These are phyloP conservation scores for Apiospora aurea DNA, from an alignment of 2,329 filamentous ascomycete species.

Conservation along the genomic window DNA sequence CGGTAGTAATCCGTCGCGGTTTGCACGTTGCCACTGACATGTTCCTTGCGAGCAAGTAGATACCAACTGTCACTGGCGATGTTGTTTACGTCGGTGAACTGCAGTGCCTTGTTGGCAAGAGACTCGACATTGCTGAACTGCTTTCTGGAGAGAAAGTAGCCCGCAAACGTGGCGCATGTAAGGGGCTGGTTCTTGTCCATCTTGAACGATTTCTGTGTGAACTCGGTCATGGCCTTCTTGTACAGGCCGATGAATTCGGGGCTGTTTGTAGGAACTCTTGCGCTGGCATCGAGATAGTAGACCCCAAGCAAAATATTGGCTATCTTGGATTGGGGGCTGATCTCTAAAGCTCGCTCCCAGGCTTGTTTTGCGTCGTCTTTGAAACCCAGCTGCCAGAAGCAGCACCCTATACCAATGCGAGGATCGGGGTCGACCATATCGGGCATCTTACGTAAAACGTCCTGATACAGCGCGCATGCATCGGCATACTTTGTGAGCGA, in stretches of 20 bases:
- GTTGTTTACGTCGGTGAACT: slow-evolving; percentile 93
- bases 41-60: slow-evolving; percentile 87
- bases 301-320: slow-evolving; percentile 90
- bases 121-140: slow-evolving; percentile 82
- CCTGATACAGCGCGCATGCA: slow-evolving; percentile 84
- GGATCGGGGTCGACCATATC: slow-evolving; percentile 92
- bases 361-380: slow-evolving; percentile 91
- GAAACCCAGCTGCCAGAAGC: slow-evolving; percentile 94
- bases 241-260: slow-evolving; percentile 85
- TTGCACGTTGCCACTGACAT: slow-evolving; percentile 77
- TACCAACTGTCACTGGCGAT: slow-evolving; percentile 99
- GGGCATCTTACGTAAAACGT: slow-evolving; percentile 84
- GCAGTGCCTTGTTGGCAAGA: slow-evolving; percentile 90
- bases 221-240: slow-evolving; percentile 92
- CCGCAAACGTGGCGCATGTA: slow-evolving; percentile 88
- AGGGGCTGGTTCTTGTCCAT: slow-evolving; percentile 89
- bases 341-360: slow-evolving; percentile 86
- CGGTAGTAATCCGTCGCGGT: slow-evolving; percentile 87
- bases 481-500: slow-evolving; percentile 87
- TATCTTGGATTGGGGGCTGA: slow-evolving; percentile 83
- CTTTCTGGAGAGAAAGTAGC: slow-evolving; percentile 87
- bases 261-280: slow-evolving; percentile 82
- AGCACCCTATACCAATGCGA: slow-evolving; percentile 93
- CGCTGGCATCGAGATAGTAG: slow-evolving; percentile 87
- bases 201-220: slow-evolving; percentile 93